phyloP scores from a whole-genome alignment of 2,329 filamentous ascomycete genomes.

The Colletotrichum plurivorum region DNA sequence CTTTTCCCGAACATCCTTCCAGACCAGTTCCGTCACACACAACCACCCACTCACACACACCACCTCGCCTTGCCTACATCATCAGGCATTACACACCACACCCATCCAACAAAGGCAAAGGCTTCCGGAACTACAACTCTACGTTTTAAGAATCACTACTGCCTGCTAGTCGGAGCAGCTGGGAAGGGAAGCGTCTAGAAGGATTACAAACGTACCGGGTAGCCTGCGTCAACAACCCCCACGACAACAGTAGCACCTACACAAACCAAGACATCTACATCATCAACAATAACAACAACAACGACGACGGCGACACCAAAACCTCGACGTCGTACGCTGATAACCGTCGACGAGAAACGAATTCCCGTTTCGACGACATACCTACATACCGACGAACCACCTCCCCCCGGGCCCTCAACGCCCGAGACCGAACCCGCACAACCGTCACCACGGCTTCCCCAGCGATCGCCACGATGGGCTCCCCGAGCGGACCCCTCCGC shows the following conservation, averaged over 20 bases:
- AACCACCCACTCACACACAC: not conserved
- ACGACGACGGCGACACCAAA: not conserved
- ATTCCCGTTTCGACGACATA: not conserved
- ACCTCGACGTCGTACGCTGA: not conserved
- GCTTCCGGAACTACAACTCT: not conserved
- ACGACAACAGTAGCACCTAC: not conserved
- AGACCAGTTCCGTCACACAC: conserved; percentile 7
- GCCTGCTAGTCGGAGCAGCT: conserved; percentile 16
- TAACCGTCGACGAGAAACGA: not conserved
- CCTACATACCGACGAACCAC: conserved; percentile 8
- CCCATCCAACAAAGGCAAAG: conserved; percentile 13
- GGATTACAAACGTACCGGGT: conserved; percentile 6
- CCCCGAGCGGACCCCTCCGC: conserved; percentile 37
- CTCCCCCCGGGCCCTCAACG: not conserved
- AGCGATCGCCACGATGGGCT: conserved; percentile 39
- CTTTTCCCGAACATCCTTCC: not conserved
- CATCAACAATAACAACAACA: not conserved
- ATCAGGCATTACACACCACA: not conserved
- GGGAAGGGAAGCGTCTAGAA: conserved; percentile 10
- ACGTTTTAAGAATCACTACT: not conserved
- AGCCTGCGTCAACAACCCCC: not conserved
- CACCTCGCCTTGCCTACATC: not conserved
- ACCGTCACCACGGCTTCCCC: conserved; percentile 39
- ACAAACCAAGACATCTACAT: not conserved
- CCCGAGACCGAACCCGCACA: conserved; percentile 5